Evolutionary conservation across 352 stramenopile genomes (phyloP).

Genomic region (Globisporangium spinosum): DNA sequence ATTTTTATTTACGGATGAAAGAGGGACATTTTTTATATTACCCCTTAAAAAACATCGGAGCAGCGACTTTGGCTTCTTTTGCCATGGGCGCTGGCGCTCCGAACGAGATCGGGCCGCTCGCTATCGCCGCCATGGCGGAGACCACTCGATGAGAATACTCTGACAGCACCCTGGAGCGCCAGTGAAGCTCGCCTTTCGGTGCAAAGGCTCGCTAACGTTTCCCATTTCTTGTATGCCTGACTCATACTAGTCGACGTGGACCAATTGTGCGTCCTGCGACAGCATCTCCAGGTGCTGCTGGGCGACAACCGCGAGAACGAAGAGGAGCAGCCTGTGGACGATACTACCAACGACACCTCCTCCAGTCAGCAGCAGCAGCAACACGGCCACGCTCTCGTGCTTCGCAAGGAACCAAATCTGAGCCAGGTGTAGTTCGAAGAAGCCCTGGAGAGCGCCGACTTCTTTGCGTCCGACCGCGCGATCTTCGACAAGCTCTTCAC

Average conservation of each 20-base stretch:
- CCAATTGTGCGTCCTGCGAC: background rate
- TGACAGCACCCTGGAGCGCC: no score
- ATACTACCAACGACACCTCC: no score
- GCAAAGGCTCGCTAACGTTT: background rate
- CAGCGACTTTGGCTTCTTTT: no score
- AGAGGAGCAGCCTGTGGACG: background rate
- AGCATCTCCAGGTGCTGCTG: background rate
- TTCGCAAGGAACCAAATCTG: constrained; percentile 34
- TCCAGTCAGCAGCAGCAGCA: background rate
- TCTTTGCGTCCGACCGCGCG: constrained; percentile 38
- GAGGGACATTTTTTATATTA: no score
- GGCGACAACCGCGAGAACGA: background rate
- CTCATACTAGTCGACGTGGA: constrained; percentile 25
- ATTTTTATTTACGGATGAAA: no score
- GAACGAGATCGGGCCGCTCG: constrained; percentile 36
- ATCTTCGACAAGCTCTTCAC: constrained; percentile 60
- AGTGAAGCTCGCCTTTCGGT: background rate
- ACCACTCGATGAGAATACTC: constrained; percentile 51
- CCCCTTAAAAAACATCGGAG: no score
- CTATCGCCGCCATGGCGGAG: constrained; percentile 46
- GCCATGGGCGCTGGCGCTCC: constrained; percentile 32
- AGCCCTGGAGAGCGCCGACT: constrained; percentile 38
- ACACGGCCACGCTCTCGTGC: background rate
- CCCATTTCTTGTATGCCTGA: background rate
- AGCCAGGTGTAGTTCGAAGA: constrained; percentile 29